Percentiles rank a stretch among this genome's conserved stretches.
phyloP scores from a whole-genome alignment of 306 rosid genomes.

The Leucaena leucocephala region DNA sequence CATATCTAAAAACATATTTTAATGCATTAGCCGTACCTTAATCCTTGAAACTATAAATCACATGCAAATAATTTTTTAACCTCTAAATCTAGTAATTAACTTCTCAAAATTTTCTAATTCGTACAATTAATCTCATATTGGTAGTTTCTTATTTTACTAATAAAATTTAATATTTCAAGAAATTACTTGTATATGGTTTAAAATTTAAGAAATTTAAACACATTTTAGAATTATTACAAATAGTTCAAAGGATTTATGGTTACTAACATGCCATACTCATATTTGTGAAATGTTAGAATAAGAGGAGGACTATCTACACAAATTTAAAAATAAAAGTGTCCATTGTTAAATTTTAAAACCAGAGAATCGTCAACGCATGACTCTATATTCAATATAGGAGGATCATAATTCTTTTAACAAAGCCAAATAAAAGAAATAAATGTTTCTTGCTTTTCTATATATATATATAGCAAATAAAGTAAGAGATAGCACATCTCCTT shows the following conservation, averaged over 20 bases:
- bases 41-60: not conserved
- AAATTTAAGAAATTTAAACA: not conserved
- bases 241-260: not conserved
- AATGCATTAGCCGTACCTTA: too few species aligned
- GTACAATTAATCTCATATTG: not conserved
- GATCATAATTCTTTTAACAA: not conserved
- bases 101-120: not conserved
- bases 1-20: too few species aligned
- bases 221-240: not conserved
- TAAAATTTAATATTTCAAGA: not conserved
- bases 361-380: not conserved
- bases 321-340: not conserved
- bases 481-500: not conserved
- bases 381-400: not conserved
- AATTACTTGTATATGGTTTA: not conserved
- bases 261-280: not conserved
- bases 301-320: not conserved
- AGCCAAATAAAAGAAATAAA: not conserved
- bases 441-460: not conserved
- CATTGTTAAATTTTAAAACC: not conserved
- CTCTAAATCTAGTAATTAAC: not conserved
- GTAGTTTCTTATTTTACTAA: not conserved
- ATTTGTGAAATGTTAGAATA: not conserved
- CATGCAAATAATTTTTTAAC: not conserved
- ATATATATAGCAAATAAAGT: not conserved